Percentiles rank a stretch among this genome's conserved stretches.
Evolutionary conservation across 1,139 yeast species (phyloP).

Genomic region (Diutina pseudorugosa): DNA sequence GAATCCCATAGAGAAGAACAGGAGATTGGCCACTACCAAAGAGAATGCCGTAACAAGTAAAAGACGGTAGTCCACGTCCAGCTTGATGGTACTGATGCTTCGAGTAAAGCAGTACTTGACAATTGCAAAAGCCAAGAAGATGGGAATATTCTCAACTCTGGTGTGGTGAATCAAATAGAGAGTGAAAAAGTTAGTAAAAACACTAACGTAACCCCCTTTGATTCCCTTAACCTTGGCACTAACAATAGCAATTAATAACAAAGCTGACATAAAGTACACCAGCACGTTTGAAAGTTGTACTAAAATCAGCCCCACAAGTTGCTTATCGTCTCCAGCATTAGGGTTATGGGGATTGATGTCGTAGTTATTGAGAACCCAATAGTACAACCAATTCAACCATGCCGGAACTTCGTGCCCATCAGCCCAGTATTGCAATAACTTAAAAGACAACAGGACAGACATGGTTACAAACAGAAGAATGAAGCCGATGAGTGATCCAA

Average conservation of each 20-base stretch:
- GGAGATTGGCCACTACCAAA: constrained; percentile 26
- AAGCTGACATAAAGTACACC: not conserved
- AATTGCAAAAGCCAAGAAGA: constrained; percentile 41
- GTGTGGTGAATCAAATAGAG: constrained; percentile 61
- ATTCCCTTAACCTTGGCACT: constrained; percentile 16
- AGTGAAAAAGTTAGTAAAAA: constrained; percentile 32
- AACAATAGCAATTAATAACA: constrained; percentile 4
- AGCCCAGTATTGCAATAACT: constrained; percentile 35
- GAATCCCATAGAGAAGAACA: constrained; percentile 82
- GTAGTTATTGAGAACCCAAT: constrained; percentile 9
- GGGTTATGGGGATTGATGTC: not conserved
- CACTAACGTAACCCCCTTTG: constrained; percentile 22
- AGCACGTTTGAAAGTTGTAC: not conserved
- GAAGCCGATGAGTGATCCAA: constrained; percentile 23
- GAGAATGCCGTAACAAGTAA: not conserved
- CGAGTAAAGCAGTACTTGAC: constrained; percentile 19
- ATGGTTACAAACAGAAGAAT: constrained; percentile 25
- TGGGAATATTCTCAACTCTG: constrained; percentile 54
- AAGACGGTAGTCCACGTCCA: not conserved
- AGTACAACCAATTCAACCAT: constrained; percentile 18
- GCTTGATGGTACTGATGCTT: not conserved
- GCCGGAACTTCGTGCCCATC: constrained; percentile 36
- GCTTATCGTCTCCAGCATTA: not conserved
- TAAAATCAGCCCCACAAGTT: not conserved
- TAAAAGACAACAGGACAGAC: constrained; percentile 40